phyloP scores from a whole-genome alignment of 306 rosid genomes.

The Trifolium repens region DNA sequence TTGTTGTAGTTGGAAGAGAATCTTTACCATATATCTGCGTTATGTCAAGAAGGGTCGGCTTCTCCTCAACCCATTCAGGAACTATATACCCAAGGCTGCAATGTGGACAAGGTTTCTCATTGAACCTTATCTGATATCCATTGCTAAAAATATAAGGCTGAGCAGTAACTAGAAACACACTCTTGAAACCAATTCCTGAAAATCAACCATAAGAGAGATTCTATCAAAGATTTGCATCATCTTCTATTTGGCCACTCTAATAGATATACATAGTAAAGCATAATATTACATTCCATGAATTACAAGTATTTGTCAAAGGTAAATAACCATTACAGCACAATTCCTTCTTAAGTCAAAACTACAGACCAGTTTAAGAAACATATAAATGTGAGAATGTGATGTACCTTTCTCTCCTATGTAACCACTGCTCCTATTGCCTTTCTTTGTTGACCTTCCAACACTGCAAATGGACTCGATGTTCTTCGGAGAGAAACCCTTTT shows the following conservation, averaged over 20 bases:
- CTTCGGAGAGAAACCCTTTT: slow-evolving; percentile 61
- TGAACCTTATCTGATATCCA: slow-evolving; percentile 77
- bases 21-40: slow-evolving; percentile 47
- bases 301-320: not conserved
- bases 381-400: not conserved
- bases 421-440: slow-evolving; percentile 62
- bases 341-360: not conserved
- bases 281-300: not conserved
- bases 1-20: slow-evolving; percentile 62
- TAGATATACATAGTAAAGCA: not conserved
- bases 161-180: slow-evolving; percentile 77
- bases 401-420: slow-evolving; percentile 91
- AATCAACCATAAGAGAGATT: slow-evolving; percentile 17
- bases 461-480: slow-evolving; percentile 82
- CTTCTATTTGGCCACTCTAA: not conserved
- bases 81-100: slow-evolving; percentile 80
- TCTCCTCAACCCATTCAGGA: slow-evolving; percentile 89
- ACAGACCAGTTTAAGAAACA: not conserved
- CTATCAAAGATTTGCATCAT: slow-evolving; percentile 12
- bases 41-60: slow-evolving; percentile 55
- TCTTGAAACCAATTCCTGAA: slow-evolving; percentile 96
- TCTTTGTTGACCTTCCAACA: slow-evolving; percentile 79
- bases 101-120: slow-evolving; percentile 69
- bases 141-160: slow-evolving; percentile 76
- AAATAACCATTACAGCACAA: not conserved